Base-by-base conservation (phyloP, 2,329 filamentous ascomycete species). In the Pyrenophora seminiperda region DNA sequence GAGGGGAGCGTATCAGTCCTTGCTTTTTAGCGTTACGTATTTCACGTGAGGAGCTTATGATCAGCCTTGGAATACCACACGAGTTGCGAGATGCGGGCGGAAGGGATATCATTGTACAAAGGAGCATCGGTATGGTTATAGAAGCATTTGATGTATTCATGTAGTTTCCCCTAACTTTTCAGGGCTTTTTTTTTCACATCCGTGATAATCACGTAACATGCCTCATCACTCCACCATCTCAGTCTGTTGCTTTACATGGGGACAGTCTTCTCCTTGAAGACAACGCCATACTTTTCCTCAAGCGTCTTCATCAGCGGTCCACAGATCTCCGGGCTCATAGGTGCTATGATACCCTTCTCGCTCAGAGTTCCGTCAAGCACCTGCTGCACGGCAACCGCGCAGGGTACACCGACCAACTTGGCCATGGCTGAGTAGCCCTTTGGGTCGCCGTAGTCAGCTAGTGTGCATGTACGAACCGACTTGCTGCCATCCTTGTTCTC, bases 361-460 rank as follows among this genome's bases (percentile, higher is more conserved):
- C 77, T 81, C 54, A 92, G 84, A 3, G 84, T 88, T 14, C 89
- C 88, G 72, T 91, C 81, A 31, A 93, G 81, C 18, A 94, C 87
- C 78, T 88, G 83, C 80, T 90, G 68, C 13, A 91, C 88, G 36
- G 90, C 90, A 48, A 90, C 84, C 56, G 79, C 86, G 63, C 85
- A 88, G 4, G 89, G 88, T 4, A 91, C 80, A 68, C 90, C 90
- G 47, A 95, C 90, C 34, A 91, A 75, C 74, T 86, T 88, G 37
- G 89, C 90, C 91, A 96, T 96, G 61, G 89, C 85, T 3, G 83
- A 87, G 78, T 93, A 95, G 27, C 88, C 89, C 61, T 84, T 81
- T 50, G 88, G 87, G 66, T 85, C 85, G 71, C 91, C 91, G 74
- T 95, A 93, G 72, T 95, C 90, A 68, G 80, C 81, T 13, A 97